These are phyloP conservation scores for Corymbia maculata DNA, from an alignment of 345 rosid species.

Conservation along the genomic window DNA sequence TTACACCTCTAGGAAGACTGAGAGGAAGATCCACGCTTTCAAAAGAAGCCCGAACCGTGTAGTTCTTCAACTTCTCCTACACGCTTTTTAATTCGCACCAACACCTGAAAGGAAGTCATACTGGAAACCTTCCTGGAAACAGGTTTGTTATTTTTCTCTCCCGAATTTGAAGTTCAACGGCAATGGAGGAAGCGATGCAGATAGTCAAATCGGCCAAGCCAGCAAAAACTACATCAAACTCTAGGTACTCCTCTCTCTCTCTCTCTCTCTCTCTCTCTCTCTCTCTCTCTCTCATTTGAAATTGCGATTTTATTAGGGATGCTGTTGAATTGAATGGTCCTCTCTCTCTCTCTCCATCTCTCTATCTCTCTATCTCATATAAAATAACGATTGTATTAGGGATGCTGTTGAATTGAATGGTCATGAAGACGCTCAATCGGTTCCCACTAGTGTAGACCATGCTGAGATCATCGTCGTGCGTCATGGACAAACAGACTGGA, in stretches of 20 bases:
- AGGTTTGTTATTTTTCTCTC: background rate
- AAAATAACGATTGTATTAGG: background rate
- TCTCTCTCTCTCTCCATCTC: background rate
- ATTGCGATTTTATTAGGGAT: background rate
- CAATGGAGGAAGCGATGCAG: background rate
- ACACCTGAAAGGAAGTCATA: background rate
- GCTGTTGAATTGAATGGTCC: background rate
- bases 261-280: background rate
- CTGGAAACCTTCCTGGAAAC: background rate
- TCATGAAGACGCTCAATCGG: background rate
- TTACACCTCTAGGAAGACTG: background rate
- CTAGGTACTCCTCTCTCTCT: background rate
- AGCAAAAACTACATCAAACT: background rate
- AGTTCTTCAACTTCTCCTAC: background rate
- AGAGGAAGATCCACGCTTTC: background rate
- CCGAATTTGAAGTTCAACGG: background rate
- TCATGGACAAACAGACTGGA: conserved; percentile 19
- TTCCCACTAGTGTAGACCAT: background rate
- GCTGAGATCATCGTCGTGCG: conserved; percentile 9
- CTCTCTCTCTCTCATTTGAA: background rate
- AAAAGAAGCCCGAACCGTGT: background rate
- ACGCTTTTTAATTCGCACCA: background rate
- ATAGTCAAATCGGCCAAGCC: background rate
- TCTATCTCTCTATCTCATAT: background rate
- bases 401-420: background rate